Evolutionary conservation across 805 yeast species (phyloP), one percentile per base, ranked within the genome.

Genomic region (Saccharomycopsis olivae): DNA sequence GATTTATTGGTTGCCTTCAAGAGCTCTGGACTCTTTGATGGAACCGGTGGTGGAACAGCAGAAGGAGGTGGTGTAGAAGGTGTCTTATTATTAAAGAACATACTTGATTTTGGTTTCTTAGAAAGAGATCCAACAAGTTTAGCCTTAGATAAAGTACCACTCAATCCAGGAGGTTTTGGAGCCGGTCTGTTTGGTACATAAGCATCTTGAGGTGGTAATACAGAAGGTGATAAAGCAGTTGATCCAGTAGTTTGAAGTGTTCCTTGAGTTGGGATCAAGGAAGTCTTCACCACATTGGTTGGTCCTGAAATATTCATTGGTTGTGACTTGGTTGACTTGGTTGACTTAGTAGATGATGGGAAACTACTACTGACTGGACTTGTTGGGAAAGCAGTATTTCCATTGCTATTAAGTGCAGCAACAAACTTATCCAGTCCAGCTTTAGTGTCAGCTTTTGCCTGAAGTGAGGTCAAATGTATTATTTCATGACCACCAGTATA

Each of bases 101-200:
- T 9, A 24, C 11, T n/a, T 10, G 18, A 5, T 21, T 21, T 30
- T 6, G 21, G 15, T 15, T 25, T 35, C 16, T 35, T 25, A 3
- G 31, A n/a, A 11, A 27, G n/a, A 6, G 38, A 27, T 8, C 31
- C 19, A 13, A 19, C 32, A 15, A 35, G 18, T 17, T 35, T 35
- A 6, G 32, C 11, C 16, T 28, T 28, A 14, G 31, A 13, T 28
- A 6, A 6, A 28, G 16, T 17, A 14, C 4, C 5, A 35, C 29
- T 27, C 13, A 17, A 9, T 27, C 50, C 54, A 3, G 71, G 72
- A 9, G 83, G 82, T 49, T 69, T 72, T 24, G 84, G 84, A 0
- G 84, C 81, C 0, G 84, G 83, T 46, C 84, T 63, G 39, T 74
- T 68, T 3, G 83, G 84, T 38, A 76, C 75, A 47, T 69, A 76